phyloP scores from a whole-genome alignment of 2,329 filamentous ascomycete species.

The Oidium heveae region DNA sequence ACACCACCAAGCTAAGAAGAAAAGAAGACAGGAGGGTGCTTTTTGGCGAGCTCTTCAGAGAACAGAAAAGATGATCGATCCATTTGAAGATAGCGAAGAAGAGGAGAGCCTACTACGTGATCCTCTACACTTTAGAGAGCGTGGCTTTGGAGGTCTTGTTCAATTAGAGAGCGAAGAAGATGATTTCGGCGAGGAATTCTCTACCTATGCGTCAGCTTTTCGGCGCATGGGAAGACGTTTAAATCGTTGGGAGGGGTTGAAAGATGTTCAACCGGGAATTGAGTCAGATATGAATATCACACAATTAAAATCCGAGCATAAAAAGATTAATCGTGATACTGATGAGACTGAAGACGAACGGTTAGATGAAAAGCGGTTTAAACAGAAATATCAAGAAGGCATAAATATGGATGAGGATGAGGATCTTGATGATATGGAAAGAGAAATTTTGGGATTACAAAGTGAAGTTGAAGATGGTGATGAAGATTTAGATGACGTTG shows the following conservation, averaged over 20 bases:
- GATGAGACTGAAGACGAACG: conserved; percentile 15
- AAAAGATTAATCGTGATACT: conserved; percentile 5
- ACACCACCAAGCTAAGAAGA: conserved; percentile 36
- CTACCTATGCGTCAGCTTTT: conserved; percentile 38
- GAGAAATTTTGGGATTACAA: conserved; percentile 23
- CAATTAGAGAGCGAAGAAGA: conserved; percentile 36
- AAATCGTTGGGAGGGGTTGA: conserved; percentile 37
- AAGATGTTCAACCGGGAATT: conserved; percentile 8
- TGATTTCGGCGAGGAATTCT: conserved; percentile 54
- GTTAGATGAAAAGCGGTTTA: conserved; percentile 11
- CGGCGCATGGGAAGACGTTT: conserved; percentile 37
- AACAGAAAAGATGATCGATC: conserved; percentile 27
- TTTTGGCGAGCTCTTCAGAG: conserved; percentile 42
- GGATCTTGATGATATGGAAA: conserved; percentile 28
- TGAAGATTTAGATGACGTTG: conserved; percentile 21
- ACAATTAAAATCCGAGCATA: conserved; percentile 4
- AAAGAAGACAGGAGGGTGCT: conserved; percentile 36
- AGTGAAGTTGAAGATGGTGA: conserved; percentile 20
- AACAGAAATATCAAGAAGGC: conserved; percentile 16
- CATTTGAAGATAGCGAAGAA: conserved; percentile 36
- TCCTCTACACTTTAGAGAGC: conserved; percentile 22
- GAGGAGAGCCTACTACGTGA: conserved; percentile 21
- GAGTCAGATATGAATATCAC: conserved; percentile 10
- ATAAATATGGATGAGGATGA: conserved; percentile 15
- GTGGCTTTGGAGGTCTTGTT: conserved; percentile 36